Evolutionary conservation across 139 green algal genomes (phyloP), one percentile per base, ranked within the genome.

Genomic region (Closterium sp.): DNA sequence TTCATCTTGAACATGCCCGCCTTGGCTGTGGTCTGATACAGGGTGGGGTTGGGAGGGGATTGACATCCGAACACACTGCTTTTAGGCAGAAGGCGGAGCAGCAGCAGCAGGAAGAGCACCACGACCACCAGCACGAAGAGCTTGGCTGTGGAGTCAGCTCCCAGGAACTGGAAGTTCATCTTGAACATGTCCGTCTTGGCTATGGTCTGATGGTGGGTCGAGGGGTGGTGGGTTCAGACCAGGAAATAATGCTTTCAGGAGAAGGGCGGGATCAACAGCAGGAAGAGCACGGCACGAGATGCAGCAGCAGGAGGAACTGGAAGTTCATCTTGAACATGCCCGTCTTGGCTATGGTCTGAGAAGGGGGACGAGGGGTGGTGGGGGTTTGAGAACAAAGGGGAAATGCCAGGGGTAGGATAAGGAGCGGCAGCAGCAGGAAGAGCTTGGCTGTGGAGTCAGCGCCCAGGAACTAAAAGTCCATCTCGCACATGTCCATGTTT

Each of bases 401-500:
- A 70, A 21, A 79, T 31, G 45, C 28, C 30, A 31, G 11, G 10
- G 88, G 38, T 38, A 3, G 32, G 32, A 31, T 91, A 21, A 91
- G 42, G 10, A 88, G 31, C 5, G 11, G 45, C 32, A 2, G 3
- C 31, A 93, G 86, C n/a, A 93, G 38, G 5, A 88, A 5, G 21
- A 91, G 31, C 88, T 93, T 42, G 34, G 34, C 34, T 42, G 86
- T 31, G 31, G 85, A 29, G 70, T 91, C 91, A 6, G 91, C 91
- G n/a, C 42, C 27, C 27, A 93, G 62, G 28, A 91, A 42, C 30
- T 62, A 22, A 34, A 84, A 90, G 27, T 90, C 62, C 22, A 93
- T 93, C 10, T 90, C 2, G 31, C 88, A 93, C 27, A 93, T 28
- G 88, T 93, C 29, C n/a, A n/a, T n/a, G n/a, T n/a, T n/a, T n/a